phyloP scores from a whole-genome alignment of 2,329 filamentous ascomycete genomes.

The Colletotrichum liaoningense region DNA sequence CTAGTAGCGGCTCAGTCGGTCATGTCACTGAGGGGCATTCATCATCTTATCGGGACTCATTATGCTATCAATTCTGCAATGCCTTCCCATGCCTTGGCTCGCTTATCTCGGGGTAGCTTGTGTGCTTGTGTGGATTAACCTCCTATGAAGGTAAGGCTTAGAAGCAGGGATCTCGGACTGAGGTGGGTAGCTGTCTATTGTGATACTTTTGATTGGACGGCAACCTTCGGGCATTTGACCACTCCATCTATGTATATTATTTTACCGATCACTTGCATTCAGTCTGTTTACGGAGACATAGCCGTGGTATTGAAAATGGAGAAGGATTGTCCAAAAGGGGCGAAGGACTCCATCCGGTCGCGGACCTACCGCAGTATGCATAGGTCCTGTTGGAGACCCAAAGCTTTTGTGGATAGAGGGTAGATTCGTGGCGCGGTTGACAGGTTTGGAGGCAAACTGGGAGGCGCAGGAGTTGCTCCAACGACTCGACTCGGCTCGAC shows the following conservation, averaged over 20 bases:
- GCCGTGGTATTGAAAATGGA: neutral
- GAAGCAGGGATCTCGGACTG: neutral
- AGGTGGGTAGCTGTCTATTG: neutral
- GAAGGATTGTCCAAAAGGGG: neutral
- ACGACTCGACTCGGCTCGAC: neutral
- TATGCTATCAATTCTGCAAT: neutral
- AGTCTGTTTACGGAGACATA: neutral
- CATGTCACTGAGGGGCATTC: constrained; percentile 17
- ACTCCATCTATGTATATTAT: neutral
- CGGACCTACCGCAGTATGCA: too few species aligned
- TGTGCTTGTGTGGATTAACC: neutral
- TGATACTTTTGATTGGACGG: neutral
- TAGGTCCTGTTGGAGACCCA: neutral
- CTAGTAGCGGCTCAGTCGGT: neutral
- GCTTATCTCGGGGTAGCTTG: constrained; percentile 7
- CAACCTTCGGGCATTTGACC: neutral
- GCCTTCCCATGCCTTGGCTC: neutral
- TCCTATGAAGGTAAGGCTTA: neutral
- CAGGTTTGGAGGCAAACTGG: neutral
- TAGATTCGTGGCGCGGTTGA: neutral
- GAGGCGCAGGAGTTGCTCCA: neutral
- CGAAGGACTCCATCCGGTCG: neutral
- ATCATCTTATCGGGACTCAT: neutral
- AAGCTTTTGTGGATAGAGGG: too few species aligned
- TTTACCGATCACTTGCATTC: neutral